Conservation (phyloP, 768 basidiomycete genomes). For the Amanita jacksonii region DNA sequence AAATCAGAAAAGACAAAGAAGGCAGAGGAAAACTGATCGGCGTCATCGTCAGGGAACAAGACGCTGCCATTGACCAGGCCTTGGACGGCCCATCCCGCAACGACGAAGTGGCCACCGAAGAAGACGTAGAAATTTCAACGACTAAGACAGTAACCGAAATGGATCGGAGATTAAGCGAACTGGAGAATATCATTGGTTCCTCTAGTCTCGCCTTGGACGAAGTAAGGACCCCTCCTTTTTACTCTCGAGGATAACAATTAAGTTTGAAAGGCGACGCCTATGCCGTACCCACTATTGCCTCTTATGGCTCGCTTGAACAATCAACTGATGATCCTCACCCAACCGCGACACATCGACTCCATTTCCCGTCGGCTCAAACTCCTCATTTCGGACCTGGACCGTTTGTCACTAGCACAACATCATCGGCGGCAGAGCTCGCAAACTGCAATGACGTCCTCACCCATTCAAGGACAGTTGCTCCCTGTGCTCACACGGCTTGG, state of each 20-base stretch:
- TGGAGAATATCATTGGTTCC: conserved; percentile 80
- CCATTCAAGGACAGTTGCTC: conserved; percentile 49
- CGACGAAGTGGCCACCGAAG: conserved; percentile 6
- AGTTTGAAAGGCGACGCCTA: conserved; percentile 45
- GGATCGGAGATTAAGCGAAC: conserved; percentile 73
- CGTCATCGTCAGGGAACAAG: conserved; percentile 36
- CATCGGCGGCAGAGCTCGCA: conserved; percentile 38
- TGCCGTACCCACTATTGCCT: conserved; percentile 76
- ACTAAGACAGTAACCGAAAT: conserved; percentile 56
- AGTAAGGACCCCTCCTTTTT: conserved; percentile 32
- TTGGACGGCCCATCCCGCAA: conserved; percentile 11
- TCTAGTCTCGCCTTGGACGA: conserved; percentile 75
- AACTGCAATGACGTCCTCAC: conserved; percentile 19
- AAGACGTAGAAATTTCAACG: conserved; percentile 24
- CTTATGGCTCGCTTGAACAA: conserved; percentile 74
- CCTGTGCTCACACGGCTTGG: conserved; percentile 63
- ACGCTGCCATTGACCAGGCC: conserved; percentile 11
- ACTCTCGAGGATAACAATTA: not conserved
- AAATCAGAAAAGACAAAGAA: conserved; percentile 55
- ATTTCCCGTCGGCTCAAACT: conserved; percentile 91
- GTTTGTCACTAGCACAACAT: conserved; percentile 49
- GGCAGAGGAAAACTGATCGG: conserved; percentile 57
- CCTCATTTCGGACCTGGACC: conserved; percentile 86
- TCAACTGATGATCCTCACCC: conserved; percentile 81
- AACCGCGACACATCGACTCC: conserved; percentile 93